Conservation (phyloP, 208 protist genomes). For the Leishmania tropica region DNA sequence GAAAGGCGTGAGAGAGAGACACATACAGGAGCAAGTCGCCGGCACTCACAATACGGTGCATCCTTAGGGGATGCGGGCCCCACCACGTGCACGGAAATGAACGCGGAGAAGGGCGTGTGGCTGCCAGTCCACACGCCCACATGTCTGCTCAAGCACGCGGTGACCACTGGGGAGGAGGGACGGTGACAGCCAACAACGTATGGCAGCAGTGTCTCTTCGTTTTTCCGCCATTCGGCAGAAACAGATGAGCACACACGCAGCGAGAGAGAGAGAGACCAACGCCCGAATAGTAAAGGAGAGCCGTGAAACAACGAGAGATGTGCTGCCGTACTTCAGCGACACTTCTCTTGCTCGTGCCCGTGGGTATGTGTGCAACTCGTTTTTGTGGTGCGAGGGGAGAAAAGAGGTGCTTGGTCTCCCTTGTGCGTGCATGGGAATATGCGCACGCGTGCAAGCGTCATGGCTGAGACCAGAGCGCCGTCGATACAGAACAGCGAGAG, state of each 20-base stretch:
- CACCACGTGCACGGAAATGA: background rate
- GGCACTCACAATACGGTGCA: background rate
- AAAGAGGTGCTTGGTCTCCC: background rate
- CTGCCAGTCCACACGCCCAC: background rate
- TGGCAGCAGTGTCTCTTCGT: background rate
- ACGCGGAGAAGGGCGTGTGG: background rate
- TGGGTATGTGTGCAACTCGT: background rate
- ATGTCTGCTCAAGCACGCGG: background rate
- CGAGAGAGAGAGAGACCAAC: background rate
- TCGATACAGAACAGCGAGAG: background rate
- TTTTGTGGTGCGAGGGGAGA: background rate
- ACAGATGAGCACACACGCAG: background rate
- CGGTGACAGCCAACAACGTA: background rate
- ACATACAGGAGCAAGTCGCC: background rate
- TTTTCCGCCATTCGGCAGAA: background rate
- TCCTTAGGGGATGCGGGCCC: background rate
- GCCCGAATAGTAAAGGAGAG: background rate
- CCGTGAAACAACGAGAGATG: background rate
- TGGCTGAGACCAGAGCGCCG: background rate
- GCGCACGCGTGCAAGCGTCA: background rate
- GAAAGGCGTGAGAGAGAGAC: background rate
- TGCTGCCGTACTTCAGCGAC: background rate
- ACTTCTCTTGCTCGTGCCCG: background rate
- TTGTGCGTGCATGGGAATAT: background rate
- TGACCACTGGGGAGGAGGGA: background rate